Conservation (phyloP, 2,329 filamentous ascomycete species). For the Aspergillus spinulosporus region DNA sequence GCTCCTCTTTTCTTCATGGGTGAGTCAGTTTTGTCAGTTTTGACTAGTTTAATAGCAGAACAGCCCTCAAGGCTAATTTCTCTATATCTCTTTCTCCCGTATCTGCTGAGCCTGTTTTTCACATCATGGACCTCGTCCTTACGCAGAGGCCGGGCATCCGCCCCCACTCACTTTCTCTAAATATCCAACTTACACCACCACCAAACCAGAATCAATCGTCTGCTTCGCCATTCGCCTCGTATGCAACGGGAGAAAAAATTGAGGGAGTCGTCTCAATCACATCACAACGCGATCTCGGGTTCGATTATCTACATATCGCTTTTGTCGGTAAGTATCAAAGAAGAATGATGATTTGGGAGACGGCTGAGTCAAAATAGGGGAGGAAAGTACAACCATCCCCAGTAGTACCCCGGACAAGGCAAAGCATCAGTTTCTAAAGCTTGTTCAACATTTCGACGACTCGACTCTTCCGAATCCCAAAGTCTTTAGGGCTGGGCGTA, state of each 20-base stretch:
- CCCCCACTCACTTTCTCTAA: background rate
- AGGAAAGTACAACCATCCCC: conserved; percentile 13
- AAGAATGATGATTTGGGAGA: background rate
- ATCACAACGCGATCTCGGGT: conserved; percentile 3
- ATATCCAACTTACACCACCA: background rate
- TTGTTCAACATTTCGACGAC: conserved; percentile 2
- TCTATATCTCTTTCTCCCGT: background rate
- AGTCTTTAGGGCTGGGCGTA: conserved; percentile 2
- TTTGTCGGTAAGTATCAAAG: conserved; percentile 9
- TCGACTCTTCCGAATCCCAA: conserved; percentile 6
- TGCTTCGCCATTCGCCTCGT: background rate
- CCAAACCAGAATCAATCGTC: background rate
- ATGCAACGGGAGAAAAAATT: conserved; percentile 14
- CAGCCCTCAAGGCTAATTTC: background rate
- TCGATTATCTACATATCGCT: conserved; percentile 11
- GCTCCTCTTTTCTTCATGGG: background rate
- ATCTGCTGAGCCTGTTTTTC: background rate
- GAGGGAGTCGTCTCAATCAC: conserved; percentile 9
- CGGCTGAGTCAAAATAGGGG: conserved; percentile 7
- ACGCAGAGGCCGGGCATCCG: background rate
- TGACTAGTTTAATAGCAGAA: background rate
- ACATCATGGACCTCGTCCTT: background rate
- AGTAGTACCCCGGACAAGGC: conserved; percentile 6
- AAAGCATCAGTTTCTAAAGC: conserved; percentile 11
- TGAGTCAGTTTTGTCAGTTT: background rate